These are phyloP conservation scores for Nyctanthes arbortristis DNA, from an alignment of 257 asterid genomes.

Conservation along the genomic window DNA sequence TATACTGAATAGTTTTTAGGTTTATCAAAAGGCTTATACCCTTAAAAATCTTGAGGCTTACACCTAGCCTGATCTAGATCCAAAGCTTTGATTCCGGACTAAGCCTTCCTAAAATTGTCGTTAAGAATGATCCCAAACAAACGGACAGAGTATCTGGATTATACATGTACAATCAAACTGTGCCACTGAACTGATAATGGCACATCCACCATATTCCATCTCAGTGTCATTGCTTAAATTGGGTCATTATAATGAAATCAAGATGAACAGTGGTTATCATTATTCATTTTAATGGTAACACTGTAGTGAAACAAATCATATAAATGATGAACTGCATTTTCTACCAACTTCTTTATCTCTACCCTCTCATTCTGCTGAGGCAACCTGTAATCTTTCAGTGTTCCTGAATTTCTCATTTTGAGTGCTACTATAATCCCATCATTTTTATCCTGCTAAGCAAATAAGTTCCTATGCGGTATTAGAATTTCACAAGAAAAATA, in stretches of 20 bases:
- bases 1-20: too few species aligned
- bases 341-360: background rate
- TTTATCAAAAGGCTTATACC: too few species aligned
- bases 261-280: too few species aligned
- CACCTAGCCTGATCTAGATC: too few species aligned
- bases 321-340: background rate
- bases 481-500: conserved; percentile 14
- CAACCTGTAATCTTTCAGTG: background rate
- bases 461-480: background rate
- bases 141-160: background rate
- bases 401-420: background rate
- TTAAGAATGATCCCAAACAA: background rate
- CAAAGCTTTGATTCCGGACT: too few species aligned
- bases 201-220: background rate
- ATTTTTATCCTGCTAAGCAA: background rate
- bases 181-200: background rate
- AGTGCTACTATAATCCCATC: background rate
- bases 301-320: background rate
- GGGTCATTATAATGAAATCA: background rate
- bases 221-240: background rate
- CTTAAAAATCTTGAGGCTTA: too few species aligned
- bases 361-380: background rate
- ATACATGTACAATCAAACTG: background rate
- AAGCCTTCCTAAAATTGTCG: background rate
- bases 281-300: too few species aligned